These are phyloP conservation scores for Medicago lupulina DNA, from an alignment of 306 rosid species.

Conservation along the genomic window DNA sequence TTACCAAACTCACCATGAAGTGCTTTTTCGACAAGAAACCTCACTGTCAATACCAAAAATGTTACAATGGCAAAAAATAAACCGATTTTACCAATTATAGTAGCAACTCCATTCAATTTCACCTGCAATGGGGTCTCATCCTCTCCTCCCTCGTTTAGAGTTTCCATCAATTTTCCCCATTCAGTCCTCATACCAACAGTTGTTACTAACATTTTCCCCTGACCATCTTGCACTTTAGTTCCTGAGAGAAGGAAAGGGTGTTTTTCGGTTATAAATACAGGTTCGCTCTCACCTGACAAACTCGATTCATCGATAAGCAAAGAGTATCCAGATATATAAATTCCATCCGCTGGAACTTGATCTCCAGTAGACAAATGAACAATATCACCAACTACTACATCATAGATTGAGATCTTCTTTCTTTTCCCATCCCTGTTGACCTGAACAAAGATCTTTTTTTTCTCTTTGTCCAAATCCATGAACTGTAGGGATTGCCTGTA, in stretches of 20 bases:
- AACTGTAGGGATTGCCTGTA: constrained; percentile 90
- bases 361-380: constrained; percentile 91
- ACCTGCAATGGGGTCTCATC: constrained; percentile 99
- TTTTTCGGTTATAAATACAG: constrained; percentile 58
- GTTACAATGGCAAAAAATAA: constrained; percentile 80
- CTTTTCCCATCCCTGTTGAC: constrained; percentile 83
- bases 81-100: constrained; percentile 94
- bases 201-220: constrained; percentile 88
- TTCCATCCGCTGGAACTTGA: constrained; percentile 96
- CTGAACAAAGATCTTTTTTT: constrained; percentile 83
- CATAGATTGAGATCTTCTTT: constrained; percentile 72
- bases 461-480: constrained; percentile 80
- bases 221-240: constrained; percentile 96
- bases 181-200: constrained; percentile 98
- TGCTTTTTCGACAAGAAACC: constrained; percentile 69
- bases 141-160: constrained; percentile 89
- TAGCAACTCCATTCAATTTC: constrained; percentile 95
- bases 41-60: constrained; percentile 64
- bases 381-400: constrained; percentile 87
- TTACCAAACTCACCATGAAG: constrained; percentile 52
- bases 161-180: constrained; percentile 99
- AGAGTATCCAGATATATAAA: constrained; percentile 74
- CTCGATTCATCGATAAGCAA: constrained; percentile 88
- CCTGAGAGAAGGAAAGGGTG: constrained; percentile 94
- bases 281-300: constrained; percentile 97